These are phyloP conservation scores for Rhizopogon salebrosus DNA, from an alignment of 768 basidiomycete species.

Conservation along the genomic window DNA sequence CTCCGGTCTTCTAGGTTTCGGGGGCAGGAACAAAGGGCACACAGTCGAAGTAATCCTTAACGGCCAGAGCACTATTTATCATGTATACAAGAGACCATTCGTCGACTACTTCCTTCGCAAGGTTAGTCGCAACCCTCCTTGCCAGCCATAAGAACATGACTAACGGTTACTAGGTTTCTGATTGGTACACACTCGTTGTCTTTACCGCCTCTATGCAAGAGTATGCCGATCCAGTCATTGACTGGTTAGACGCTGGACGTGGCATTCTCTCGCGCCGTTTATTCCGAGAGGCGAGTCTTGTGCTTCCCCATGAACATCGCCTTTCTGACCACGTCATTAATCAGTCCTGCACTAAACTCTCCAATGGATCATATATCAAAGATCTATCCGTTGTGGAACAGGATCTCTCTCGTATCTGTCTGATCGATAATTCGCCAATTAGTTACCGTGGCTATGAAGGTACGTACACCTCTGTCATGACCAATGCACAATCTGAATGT, in stretches of 20 bases:
- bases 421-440: slow-evolving; percentile 94
- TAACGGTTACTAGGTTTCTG: slow-evolving; percentile 66
- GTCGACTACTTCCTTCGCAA: slow-evolving; percentile 93
- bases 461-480: slow-evolving; percentile 30
- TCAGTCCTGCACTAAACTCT: slow-evolving; percentile 88
- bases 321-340: slow-evolving; percentile 4
- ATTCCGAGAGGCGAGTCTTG: slow-evolving; percentile 83
- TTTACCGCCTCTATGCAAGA: slow-evolving; percentile 99
- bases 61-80: slow-evolving; percentile 87
- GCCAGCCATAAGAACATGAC: background rate
- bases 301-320: background rate
- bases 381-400: slow-evolving; percentile 83
- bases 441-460: slow-evolving; percentile 93
- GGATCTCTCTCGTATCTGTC: slow-evolving; percentile 89
- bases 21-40: slow-evolving; percentile 63
- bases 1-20: slow-evolving; percentile 58
- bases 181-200: slow-evolving; percentile 98
- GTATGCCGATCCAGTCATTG: slow-evolving; percentile 99
- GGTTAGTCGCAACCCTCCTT: slow-evolving; percentile 34
- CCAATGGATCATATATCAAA: slow-evolving; percentile 93
- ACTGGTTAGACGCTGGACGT: slow-evolving; percentile 95
- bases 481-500: slow-evolving; percentile 2
- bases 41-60: slow-evolving; percentile 91
- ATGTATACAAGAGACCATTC: slow-evolving; percentile 97
- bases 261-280: slow-evolving; percentile 85